phyloP scores from a whole-genome alignment of 1,284 basidiomycete species.

The Gymnopus androsaceus region DNA sequence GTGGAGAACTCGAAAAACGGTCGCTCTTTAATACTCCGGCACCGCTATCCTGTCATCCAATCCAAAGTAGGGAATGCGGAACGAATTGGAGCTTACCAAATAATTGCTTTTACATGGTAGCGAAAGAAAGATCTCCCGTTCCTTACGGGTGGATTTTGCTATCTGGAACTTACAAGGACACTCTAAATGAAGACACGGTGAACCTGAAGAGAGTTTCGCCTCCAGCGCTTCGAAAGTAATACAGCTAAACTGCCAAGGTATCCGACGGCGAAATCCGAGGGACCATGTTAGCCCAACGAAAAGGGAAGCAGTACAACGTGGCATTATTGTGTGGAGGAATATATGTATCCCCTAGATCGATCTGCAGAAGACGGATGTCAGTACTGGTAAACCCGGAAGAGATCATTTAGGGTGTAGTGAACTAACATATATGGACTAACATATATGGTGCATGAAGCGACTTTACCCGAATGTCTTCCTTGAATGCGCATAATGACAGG shows the following conservation, averaged over 20 bases:
- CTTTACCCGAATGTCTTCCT: slow-evolving; percentile 9
- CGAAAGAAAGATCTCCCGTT: slow-evolving; percentile 18
- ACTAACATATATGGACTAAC: slow-evolving; percentile 14
- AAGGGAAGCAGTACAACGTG: neutral
- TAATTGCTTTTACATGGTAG: slow-evolving; percentile 22
- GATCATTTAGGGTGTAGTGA: slow-evolving; percentile 10
- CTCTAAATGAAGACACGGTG: slow-evolving; percentile 18
- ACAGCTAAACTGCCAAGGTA: slow-evolving; percentile 5
- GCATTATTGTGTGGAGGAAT: slow-evolving; percentile 7
- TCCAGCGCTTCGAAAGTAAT: slow-evolving; percentile 15
- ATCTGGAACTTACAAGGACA: slow-evolving; percentile 19
- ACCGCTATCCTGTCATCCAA: slow-evolving; percentile 42
- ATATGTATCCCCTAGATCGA: slow-evolving; percentile 12
- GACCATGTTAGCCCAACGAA: neutral
- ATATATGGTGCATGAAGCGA: slow-evolving; percentile 16
- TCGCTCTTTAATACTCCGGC: slow-evolving; percentile 47
- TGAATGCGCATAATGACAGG: slow-evolving; percentile 11
- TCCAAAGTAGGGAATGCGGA: slow-evolving; percentile 31
- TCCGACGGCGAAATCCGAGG: slow-evolving; percentile 6
- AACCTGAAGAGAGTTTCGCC: slow-evolving; percentile 11
- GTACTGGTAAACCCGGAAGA: slow-evolving; percentile 10
- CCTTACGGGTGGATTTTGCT: slow-evolving; percentile 14
- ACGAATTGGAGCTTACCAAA: slow-evolving; percentile 22
- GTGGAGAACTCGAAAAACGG: slow-evolving; percentile 27
- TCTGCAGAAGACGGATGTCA: slow-evolving; percentile 11